These are phyloP conservation scores for Craspedostauros australis DNA, from an alignment of 108 stramenopile species.

Conservation along the genomic window DNA sequence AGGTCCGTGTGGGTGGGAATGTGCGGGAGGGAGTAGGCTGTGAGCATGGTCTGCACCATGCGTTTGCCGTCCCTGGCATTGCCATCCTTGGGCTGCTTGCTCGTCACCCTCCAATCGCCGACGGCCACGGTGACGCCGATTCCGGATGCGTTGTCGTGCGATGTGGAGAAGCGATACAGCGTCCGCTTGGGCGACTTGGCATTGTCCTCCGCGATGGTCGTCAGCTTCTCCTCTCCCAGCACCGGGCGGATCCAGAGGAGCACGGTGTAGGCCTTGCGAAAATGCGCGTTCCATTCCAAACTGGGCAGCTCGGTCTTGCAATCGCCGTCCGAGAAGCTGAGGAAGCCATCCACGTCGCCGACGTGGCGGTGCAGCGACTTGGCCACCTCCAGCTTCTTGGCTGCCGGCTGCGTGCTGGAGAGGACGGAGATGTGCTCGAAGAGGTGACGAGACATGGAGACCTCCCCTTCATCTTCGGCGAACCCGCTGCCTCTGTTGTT, in stretches of 20 bases:
- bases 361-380: conserved; percentile 8
- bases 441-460: conserved; percentile 14
- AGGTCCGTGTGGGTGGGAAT: conserved; percentile 11
- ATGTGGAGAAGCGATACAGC: conserved; percentile 57
- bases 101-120: conserved; percentile 45
- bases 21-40: conserved; percentile 24
- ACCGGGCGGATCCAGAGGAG: conserved; percentile 75
- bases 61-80: not conserved
- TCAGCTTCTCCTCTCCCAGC: conserved; percentile 2
- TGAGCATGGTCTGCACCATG: conserved; percentile 14
- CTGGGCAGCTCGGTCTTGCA: conserved; percentile 24
- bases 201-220: conserved; percentile 18
- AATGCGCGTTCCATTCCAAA: conserved; percentile 66
- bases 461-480: too few relatives aligned
- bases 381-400: conserved; percentile 4
- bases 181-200: conserved; percentile 3
- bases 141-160: conserved; percentile 22
- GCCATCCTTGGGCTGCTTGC: conserved; percentile 1
- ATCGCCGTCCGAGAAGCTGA: conserved; percentile 11
- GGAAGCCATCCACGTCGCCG: conserved; percentile 22
- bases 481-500: too few relatives aligned
- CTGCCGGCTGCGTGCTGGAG: conserved; percentile 7
- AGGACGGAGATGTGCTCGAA: not conserved
- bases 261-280: conserved; percentile 78
- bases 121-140: conserved; percentile 50